Percentiles rank a stretch among this genome's conserved stretches.
Conservation (phyloP, 2,329 filamentous ascomycete species). For the Colletotrichum aenigma region DNA sequence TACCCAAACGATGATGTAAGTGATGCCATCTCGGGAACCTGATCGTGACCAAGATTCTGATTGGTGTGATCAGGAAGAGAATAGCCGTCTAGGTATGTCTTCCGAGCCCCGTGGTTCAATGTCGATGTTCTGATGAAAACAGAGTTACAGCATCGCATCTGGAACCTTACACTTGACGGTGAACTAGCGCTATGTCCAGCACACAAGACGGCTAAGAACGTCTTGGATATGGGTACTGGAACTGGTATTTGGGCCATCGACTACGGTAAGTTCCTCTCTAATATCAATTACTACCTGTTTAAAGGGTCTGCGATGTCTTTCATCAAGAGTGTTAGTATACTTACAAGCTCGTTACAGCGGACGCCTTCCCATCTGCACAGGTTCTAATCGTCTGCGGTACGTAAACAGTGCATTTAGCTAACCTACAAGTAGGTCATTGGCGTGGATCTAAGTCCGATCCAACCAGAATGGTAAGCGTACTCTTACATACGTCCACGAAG, state of each 20-base stretch:
- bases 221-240: neutral
- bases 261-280: neutral
- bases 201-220: neutral
- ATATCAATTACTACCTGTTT: neutral
- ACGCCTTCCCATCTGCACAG: neutral
- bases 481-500: fast-evolving
- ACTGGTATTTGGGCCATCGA: neutral
- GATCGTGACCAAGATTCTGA: fast-evolving
- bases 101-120: too few relatives aligned
- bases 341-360: neutral
- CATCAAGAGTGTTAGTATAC: fast-evolving
- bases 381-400: neutral
- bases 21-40: fast-evolving
- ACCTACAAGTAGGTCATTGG: neutral
- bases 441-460: neutral
- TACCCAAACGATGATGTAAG: neutral
- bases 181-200: neutral
- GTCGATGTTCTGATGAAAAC: neutral
- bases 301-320: neutral
- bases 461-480: neutral
- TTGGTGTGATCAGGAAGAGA: neutral
- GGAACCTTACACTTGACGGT: neutral
- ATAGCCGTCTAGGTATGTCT: neutral
- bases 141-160: neutral
- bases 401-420: neutral